Conservation (phyloP, 2,329 filamentous ascomycete species). For the Furcasterigmium furcatum region DNA sequence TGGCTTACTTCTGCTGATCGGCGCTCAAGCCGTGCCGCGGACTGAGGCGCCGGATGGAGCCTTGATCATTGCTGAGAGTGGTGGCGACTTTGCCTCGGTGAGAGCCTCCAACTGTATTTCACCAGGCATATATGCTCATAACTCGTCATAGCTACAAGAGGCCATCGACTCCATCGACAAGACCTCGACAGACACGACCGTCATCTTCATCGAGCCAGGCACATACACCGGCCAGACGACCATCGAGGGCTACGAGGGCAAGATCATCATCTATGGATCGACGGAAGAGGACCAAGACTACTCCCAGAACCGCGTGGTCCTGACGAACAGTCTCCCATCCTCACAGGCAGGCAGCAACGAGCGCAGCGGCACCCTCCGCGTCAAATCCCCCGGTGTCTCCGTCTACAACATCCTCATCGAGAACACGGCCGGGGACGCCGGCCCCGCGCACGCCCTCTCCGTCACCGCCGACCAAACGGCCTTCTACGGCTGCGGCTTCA, state of each 20-base stretch:
- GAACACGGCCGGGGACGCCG: slow-evolving; percentile 43
- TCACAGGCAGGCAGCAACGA: slow-evolving; percentile 39
- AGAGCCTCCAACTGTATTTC: no score
- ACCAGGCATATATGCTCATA: no score
- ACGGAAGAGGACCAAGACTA: slow-evolving; percentile 29
- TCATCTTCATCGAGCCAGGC: slow-evolving; percentile 22
- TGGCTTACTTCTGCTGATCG: no score
- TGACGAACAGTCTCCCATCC: slow-evolving; percentile 34
- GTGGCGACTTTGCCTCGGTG: no score
- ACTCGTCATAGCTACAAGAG: no score
- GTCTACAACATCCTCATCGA: slow-evolving; percentile 56
- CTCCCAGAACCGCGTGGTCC: slow-evolving; percentile 44
- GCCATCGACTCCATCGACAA: no score
- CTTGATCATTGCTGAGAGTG: no score
- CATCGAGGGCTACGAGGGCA: slow-evolving; percentile 46
- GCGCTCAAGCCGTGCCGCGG: no score
- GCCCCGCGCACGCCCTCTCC: slow-evolving; percentile 50
- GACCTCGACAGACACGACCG: no score
- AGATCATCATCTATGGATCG: slow-evolving; percentile 60
- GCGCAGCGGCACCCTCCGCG: slow-evolving; percentile 25
- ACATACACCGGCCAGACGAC: slow-evolving; percentile 39
- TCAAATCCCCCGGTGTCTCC: slow-evolving; percentile 39
- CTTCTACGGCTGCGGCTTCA: slow-evolving; percentile 51
- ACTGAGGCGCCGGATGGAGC: no score
- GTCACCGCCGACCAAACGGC: slow-evolving; percentile 43